Percentiles rank a stretch among this genome's conserved stretches.
phyloP scores from a whole-genome alignment of 805 yeast genomes.

The Priceomyces fermenticarens region DNA sequence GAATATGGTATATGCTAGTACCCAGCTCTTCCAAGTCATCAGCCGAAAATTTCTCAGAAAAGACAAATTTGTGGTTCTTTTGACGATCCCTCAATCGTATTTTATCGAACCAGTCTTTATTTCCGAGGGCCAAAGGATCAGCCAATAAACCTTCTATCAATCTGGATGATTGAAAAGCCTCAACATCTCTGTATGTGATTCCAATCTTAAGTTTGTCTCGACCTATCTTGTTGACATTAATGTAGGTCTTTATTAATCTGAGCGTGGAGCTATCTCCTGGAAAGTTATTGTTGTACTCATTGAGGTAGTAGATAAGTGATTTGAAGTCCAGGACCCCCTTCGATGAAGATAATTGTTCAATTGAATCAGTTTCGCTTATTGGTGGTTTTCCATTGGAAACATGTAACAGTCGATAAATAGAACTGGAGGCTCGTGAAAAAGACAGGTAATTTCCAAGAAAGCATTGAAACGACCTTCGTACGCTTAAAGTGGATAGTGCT shows the following conservation, averaged over 20 bases:
- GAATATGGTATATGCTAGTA: conserved; percentile 12
- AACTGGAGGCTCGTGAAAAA: too few species aligned
- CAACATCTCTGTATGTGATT: conserved; percentile 27
- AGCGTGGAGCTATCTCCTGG: conserved; percentile 18
- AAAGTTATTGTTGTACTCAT: conserved; percentile 15
- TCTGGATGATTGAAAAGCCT: conserved; percentile 18
- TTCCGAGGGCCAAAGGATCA: conserved; percentile 36
- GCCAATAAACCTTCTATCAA: conserved; percentile 36
- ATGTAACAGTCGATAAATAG: too few species aligned
- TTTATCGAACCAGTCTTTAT: conserved; percentile 28
- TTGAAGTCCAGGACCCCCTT: neutral
- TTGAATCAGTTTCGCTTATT: too few species aligned
- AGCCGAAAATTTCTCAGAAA: conserved; percentile 5
- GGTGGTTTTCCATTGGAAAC: too few species aligned
- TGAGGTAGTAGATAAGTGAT: conserved; percentile 1
- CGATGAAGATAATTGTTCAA: too few species aligned
- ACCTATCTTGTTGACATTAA: neutral
- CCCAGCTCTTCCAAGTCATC: conserved; percentile 7
- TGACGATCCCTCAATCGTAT: conserved; percentile 18
- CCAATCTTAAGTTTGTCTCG: conserved; percentile 27
- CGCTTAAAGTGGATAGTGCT: too few species aligned
- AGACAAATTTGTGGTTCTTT: conserved; percentile 19
- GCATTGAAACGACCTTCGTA: too few species aligned
- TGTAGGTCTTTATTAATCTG: conserved; percentile 5
- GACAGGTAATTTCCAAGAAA: too few species aligned